Base-by-base conservation (phyloP, 768 basidiomycete genomes). In the Kwoniella sp. region DNA sequence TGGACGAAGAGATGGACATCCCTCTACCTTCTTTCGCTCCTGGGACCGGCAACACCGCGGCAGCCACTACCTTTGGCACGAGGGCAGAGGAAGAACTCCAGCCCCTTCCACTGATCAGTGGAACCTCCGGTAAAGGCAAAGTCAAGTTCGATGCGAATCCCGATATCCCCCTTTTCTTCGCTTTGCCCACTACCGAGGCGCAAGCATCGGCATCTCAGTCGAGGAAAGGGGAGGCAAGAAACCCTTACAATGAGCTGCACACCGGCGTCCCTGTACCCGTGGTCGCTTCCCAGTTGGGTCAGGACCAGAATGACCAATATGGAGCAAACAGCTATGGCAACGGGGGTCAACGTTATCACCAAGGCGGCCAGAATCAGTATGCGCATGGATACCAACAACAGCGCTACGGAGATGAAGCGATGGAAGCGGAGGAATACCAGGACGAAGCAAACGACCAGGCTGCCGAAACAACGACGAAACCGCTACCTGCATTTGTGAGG, bases 1-100 rank as follows among this genome's bases (percentile, higher is more conserved):
- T 75, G 17, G 73, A 76, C 52, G 74, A 77, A 54, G 72, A 76
- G n/a, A 58, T 74, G n/a, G 74, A 76, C 31, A 68, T 73, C 34
- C 67, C 73, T 9, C 48, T 74, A 12, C 63, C 71, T 13, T 11
- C 41, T 22, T 56, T 59, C 13, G 41, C 37, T 51, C n/a, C 41
- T 55, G 2, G 29, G 13, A 8, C 12, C 60, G 30, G 13, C 30
- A 26, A 29, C 3, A 45, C 11, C 17, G 31, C 38, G 0, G 23
- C 62, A n/a, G 26, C 50, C 4, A 29, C 41, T 25, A 37, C 48
- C 17, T 15, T 22, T 4, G 9, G 7, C 13, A 17, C 65, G 23
- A 17, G 0, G 22, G 53, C 25, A 0, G 66, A 51, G 30, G 56
- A 50, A 31, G 61, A 50, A n/a, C 51, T 63, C 17, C 23, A 55